These are phyloP conservation scores for Trametes sp. DNA, from an alignment of 1,284 basidiomycete genomes.

Conservation along the genomic window DNA sequence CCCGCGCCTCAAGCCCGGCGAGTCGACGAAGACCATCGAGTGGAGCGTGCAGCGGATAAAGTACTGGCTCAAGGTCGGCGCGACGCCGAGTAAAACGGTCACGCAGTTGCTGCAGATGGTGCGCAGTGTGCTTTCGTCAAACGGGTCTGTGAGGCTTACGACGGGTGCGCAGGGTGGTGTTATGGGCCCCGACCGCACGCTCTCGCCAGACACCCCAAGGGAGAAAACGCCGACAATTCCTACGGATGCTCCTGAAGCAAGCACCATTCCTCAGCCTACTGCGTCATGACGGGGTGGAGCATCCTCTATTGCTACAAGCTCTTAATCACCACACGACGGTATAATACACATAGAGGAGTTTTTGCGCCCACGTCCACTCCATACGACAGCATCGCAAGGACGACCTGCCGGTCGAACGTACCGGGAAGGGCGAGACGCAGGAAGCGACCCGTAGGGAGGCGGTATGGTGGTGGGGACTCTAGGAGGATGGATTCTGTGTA, in stretches of 20 bases:
- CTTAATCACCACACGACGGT: slow-evolving; percentile 1
- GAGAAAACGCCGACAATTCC: not conserved
- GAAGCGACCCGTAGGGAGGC: not conserved
- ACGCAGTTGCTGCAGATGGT: slow-evolving; percentile 84
- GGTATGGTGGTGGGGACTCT: not conserved
- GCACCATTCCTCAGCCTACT: not conserved
- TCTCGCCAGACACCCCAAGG: not conserved
- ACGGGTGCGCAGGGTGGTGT: slow-evolving; percentile 47
- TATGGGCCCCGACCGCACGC: slow-evolving; percentile 11
- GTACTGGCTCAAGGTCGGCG: slow-evolving; percentile 90
- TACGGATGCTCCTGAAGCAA: not conserved
- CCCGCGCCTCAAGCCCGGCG: slow-evolving; percentile 61
- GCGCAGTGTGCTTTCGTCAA: slow-evolving; percentile 44
- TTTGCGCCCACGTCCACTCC: not conserved
- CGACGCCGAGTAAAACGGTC: slow-evolving; percentile 82
- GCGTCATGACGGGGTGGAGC: slow-evolving; percentile 5
- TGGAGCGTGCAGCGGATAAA: slow-evolving; percentile 92
- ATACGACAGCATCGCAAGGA: not conserved
- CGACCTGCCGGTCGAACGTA: not conserved
- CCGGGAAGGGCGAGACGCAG: not conserved
- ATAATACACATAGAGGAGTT: not conserved
- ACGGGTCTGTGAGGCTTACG: not conserved
- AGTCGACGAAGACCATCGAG: slow-evolving; percentile 77
- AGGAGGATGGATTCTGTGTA: slow-evolving; percentile 21
- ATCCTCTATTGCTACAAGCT: not conserved